These are phyloP conservation scores for Eucalyptus urophylla DNA, from an alignment of 345 rosid genomes.

Conservation along the genomic window DNA sequence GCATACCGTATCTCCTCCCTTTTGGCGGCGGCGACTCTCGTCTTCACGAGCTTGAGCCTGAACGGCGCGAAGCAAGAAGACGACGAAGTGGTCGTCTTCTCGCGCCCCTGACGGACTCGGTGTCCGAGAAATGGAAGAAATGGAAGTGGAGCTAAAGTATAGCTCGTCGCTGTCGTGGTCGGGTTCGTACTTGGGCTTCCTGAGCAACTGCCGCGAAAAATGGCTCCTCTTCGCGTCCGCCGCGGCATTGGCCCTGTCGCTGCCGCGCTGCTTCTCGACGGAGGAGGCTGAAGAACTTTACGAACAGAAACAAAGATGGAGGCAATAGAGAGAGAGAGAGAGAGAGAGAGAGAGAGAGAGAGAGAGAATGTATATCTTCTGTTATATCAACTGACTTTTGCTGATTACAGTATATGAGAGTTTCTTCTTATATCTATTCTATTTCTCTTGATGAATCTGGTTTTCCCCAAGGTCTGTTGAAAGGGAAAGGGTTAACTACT, in stretches of 20 bases:
- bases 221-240: background rate
- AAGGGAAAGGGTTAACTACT: too few relatives aligned
- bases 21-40: constrained; percentile 13
- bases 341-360: too few relatives aligned
- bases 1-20: background rate
- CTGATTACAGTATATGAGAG: too few relatives aligned
- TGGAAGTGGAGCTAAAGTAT: constrained; percentile 56
- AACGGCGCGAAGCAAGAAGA: constrained; percentile 22
- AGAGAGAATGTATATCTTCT: too few relatives aligned
- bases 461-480: too few relatives aligned
- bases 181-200: background rate
- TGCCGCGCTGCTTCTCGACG: too few relatives aligned
- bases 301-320: too few relatives aligned
- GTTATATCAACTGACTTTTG: too few relatives aligned
- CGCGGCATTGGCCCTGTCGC: constrained; percentile 4
- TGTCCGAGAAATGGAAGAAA: constrained; percentile 73
- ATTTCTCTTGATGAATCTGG: too few relatives aligned
- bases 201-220: background rate
- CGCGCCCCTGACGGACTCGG: constrained; percentile 31
- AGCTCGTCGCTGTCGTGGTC: constrained; percentile 30
- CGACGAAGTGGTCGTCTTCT: constrained; percentile 8
- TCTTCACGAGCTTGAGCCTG: constrained; percentile 31
- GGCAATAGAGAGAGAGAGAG: too few relatives aligned
- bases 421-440: too few relatives aligned
- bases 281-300: too few relatives aligned